phyloP scores from a whole-genome alignment of 805 yeast species.

The Teunomyces tritomae region DNA sequence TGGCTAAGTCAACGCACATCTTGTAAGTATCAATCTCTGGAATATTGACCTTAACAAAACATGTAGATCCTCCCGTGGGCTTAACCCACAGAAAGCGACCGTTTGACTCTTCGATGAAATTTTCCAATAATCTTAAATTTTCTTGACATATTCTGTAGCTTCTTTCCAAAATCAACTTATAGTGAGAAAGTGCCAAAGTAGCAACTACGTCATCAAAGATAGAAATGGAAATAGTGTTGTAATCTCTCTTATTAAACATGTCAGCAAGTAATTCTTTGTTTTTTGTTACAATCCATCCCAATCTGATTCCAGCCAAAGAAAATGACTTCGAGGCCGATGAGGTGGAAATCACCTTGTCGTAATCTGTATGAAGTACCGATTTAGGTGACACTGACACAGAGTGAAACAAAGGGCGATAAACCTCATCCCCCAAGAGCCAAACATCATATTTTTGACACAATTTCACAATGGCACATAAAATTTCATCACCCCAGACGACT shows the following conservation, averaged over 20 bases:
- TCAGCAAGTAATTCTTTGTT: constrained; percentile 27
- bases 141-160: constrained; percentile 37
- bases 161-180: constrained; percentile 33
- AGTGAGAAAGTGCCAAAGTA: constrained; percentile 38
- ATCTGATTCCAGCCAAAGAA: constrained; percentile 50
- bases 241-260: constrained; percentile 44
- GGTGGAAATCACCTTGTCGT: constrained; percentile 44
- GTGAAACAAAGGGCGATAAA: constrained; percentile 52
- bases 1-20: constrained; percentile 37
- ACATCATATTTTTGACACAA: constrained; percentile 30
- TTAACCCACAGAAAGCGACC: constrained; percentile 38
- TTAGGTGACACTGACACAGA: constrained; percentile 28
- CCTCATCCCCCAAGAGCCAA: constrained; percentile 47
- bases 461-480: constrained; percentile 32
- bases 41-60: constrained; percentile 36
- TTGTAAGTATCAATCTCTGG: constrained; percentile 25
- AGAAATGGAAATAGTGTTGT: constrained; percentile 50
- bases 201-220: constrained; percentile 47
- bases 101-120: constrained; percentile 26
- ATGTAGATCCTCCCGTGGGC: constrained; percentile 50
- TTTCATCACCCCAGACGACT: constrained; percentile 33
- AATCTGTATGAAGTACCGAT: constrained; percentile 38
- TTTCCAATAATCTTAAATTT: constrained; percentile 35
- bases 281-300: constrained; percentile 50
- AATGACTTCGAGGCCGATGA: constrained; percentile 55